Evolutionary conservation across 1,284 basidiomycete species (phyloP).

Genomic region (Apiotrichum siamense): DNA sequence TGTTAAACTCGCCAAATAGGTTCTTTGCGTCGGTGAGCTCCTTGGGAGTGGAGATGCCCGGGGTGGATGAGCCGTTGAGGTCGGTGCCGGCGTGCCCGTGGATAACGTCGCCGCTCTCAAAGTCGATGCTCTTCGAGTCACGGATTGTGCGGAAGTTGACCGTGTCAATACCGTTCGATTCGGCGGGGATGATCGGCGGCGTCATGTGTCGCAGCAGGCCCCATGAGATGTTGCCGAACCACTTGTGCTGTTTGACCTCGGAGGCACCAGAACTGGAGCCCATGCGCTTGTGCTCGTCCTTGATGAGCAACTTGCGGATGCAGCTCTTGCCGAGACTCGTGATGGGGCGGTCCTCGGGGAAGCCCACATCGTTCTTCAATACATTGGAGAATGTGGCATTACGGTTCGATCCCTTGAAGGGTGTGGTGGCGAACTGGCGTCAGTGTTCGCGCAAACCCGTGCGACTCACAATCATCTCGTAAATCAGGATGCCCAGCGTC

Average conservation of each 20-base stretch:
- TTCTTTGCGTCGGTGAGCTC: constrained; percentile 51
- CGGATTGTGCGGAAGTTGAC: constrained; percentile 86
- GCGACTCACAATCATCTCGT: constrained; percentile 95
- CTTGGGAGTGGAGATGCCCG: constrained; percentile 50
- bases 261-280: constrained; percentile 91
- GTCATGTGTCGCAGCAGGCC: constrained; percentile 85
- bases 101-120: constrained; percentile 52
- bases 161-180: constrained; percentile 75
- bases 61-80: constrained; percentile 47
- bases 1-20: constrained; percentile 75
- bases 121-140: constrained; percentile 82
- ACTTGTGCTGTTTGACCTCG: constrained; percentile 98
- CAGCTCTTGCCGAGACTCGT: constrained; percentile 81
- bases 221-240: constrained; percentile 96
- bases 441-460: constrained; percentile 10
- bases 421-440: constrained; percentile 85
- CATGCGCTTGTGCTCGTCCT: constrained; percentile 81
- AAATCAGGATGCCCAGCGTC: constrained; percentile 97
- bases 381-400: constrained; percentile 97
- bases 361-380: constrained; percentile 75
- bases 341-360: constrained; percentile 79
- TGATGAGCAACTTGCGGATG: constrained; percentile 82
- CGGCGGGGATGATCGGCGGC: constrained; percentile 85
- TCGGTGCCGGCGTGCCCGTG: constrained; percentile 38
- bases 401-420: constrained; percentile 94